Evolutionary conservation across 1,139 yeast species (phyloP).

Genomic region (Groenewaldozyma auringiensis): DNA sequence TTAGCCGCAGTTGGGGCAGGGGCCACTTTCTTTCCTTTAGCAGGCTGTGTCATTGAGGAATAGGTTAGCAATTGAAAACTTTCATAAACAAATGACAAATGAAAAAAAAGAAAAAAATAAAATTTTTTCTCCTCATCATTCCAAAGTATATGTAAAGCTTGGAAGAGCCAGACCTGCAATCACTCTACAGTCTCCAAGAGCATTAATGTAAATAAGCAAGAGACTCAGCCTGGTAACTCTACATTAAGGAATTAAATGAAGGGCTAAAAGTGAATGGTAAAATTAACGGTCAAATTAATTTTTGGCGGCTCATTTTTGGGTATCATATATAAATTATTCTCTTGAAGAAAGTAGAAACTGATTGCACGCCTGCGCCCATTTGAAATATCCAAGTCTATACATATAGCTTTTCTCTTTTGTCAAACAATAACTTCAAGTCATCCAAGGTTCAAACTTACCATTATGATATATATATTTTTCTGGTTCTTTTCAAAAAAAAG

Average conservation of each 20-base stretch:
- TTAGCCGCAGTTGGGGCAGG: slow-evolving; percentile 72
- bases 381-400: background rate
- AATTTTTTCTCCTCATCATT: too few species aligned
- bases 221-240: slow-evolving; percentile 19
- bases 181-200: slow-evolving; percentile 30
- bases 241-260: slow-evolving; percentile 1
- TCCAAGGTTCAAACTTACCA: slow-evolving; percentile 2
- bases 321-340: background rate
- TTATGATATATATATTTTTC: slow-evolving; percentile 2
- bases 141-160: slow-evolving; percentile 21
- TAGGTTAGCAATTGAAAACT: slow-evolving; percentile 22
- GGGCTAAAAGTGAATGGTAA: too few species aligned
- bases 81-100: slow-evolving; percentile 7
- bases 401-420: slow-evolving; percentile 1
- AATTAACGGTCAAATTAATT: background rate
- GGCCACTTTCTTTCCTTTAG: slow-evolving; percentile 70
- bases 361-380: slow-evolving; percentile 4
- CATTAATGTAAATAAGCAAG: slow-evolving; percentile 9
- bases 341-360: slow-evolving; percentile 2
- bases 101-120: slow-evolving; percentile 10
- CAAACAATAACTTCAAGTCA: too few species aligned
- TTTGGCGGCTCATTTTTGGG: background rate
- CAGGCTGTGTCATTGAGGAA: slow-evolving; percentile 78
- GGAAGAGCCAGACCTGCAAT: slow-evolving; percentile 18
- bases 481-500: background rate